Conservation (phyloP, 1,284 basidiomycete genomes). For the Inonotus hispidus region DNA sequence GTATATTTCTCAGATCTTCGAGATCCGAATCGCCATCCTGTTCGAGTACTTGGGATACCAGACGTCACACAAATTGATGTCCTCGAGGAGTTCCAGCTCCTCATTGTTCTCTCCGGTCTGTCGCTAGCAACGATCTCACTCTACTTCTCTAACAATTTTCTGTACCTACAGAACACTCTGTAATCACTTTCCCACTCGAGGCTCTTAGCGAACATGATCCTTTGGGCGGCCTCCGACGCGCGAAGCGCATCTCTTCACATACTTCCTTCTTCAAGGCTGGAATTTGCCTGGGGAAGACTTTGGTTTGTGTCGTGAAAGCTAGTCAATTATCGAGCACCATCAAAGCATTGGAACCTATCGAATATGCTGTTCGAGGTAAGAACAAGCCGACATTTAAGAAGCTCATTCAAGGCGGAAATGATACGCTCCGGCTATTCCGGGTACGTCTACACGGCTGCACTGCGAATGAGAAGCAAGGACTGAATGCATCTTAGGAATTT, state of each 20-base stretch:
- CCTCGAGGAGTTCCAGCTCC: slow-evolving; percentile 91
- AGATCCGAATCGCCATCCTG: slow-evolving; percentile 73
- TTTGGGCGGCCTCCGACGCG: slow-evolving; percentile 85
- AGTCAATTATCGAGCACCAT: slow-evolving; percentile 94
- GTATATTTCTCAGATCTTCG: slow-evolving; percentile 90
- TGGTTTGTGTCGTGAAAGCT: slow-evolving; percentile 97
- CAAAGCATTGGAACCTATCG: slow-evolving; percentile 96
- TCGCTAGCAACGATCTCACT: neutral
- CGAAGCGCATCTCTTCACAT: slow-evolving; percentile 93
- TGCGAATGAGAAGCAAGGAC: neutral
- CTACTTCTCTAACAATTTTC: neutral
- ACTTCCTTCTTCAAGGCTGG: slow-evolving; percentile 99
- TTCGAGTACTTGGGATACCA: slow-evolving; percentile 84
- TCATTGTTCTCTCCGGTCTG: slow-evolving; percentile 91
- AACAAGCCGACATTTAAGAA: slow-evolving; percentile 94
- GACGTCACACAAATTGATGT: slow-evolving; percentile 97
- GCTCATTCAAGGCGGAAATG: slow-evolving; percentile 89
- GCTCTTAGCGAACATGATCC: slow-evolving; percentile 90
- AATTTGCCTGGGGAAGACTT: slow-evolving; percentile 86
- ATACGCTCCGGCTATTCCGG: slow-evolving; percentile 91
- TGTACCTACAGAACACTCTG: slow-evolving; percentile 69
- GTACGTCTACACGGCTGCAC: slow-evolving; percentile 37
- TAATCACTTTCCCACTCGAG: slow-evolving; percentile 95
- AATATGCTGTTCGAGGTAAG: slow-evolving; percentile 78
- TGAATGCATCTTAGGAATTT: slow-evolving; percentile 65